Evolutionary conservation across 2,329 filamentous ascomycete genomes (phyloP), one percentile per base, ranked within the genome.

Genomic region (Colletotrichum siamense): DNA sequence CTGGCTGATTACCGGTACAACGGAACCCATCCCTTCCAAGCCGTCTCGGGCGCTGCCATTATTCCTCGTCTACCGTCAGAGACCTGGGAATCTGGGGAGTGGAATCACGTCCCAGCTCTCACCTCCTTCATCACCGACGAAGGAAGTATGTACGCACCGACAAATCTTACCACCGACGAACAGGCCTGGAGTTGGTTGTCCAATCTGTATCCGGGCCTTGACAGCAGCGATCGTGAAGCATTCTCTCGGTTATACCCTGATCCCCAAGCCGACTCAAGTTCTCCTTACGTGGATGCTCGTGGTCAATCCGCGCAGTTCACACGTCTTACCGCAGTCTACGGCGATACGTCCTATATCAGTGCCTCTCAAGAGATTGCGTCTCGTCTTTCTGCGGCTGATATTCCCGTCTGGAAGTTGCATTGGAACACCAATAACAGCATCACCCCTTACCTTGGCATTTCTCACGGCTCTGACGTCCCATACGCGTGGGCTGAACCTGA

Each of bases 391-490:
- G 65, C 65, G 2, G 76, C 28, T 4, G 62, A 62, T 3, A 10
- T 77, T 13, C 84, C 85, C 0, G 84, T 82, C 0, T 86, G 84
- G 84, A 86, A 85, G 66, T 71, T 82, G 12, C 82, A 84, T 5
- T 86, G 86, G 79, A 84, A 85, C 77, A 85, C 85, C 2, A 84
- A 83, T 44, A 81, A 84, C 55, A 80, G 76, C 28, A 81, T 78
- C 22, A 82, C 84, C 8, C 78, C 79, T 0, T 86, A 85, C 83
- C 61, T 69, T 3, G 74, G 74, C 10, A 66, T 76, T 36, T 73
- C 71, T 0, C 71, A 76, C 39, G 52, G 44, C 8, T 18, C 74
- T 8, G 71, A 76, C 24, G 52, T 73, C 4, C 28, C 34, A 4
- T 76, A 76, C 22, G 65, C 59, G 3, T 76, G 66, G 65, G 71